Evolutionary conservation across 176 grass and related monocot species (phyloP).

Genomic region (Carex myosuroides): DNA sequence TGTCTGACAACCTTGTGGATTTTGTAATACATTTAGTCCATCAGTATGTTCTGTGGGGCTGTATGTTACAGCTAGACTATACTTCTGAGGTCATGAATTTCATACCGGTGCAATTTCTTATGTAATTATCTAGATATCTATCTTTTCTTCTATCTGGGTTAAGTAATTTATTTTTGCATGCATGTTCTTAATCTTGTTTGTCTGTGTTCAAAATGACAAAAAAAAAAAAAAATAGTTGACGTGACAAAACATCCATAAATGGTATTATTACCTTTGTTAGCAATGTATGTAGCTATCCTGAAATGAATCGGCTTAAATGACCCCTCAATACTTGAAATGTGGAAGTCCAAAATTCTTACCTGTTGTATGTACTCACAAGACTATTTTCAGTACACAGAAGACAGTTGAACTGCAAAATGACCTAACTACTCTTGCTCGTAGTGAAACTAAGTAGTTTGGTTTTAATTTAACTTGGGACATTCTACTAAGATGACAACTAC

Average conservation of each 20-base stretch:
- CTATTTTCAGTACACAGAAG: neutral
- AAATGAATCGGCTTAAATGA: neutral
- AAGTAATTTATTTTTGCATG: slow-evolving; percentile 38
- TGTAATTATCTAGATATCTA: neutral
- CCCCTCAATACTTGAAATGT: neutral
- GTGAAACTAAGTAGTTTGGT: neutral
- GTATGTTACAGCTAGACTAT: neutral
- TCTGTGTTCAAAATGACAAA: slow-evolving; percentile 17
- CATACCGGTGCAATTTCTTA: neutral
- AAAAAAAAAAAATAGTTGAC: slow-evolving; percentile 14
- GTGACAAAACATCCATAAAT: slow-evolving; percentile 26
- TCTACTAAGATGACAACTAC: neutral
- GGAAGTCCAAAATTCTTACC: neutral
- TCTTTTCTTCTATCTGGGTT: neutral
- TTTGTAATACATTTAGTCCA: neutral
- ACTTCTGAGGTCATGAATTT: neutral
- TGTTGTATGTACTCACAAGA: neutral
- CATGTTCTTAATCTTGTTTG: neutral
- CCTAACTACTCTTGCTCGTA: neutral
- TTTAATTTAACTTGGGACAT: neutral
- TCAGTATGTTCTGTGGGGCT: neutral
- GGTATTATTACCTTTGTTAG: slow-evolving; percentile 3
- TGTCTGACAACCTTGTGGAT: neutral
- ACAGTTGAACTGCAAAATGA: neutral
- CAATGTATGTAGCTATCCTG: neutral